Evolutionary conservation across 371 early-diverging fungal genomes (phyloP).

Genomic region (Lichtheimia ornata): DNA sequence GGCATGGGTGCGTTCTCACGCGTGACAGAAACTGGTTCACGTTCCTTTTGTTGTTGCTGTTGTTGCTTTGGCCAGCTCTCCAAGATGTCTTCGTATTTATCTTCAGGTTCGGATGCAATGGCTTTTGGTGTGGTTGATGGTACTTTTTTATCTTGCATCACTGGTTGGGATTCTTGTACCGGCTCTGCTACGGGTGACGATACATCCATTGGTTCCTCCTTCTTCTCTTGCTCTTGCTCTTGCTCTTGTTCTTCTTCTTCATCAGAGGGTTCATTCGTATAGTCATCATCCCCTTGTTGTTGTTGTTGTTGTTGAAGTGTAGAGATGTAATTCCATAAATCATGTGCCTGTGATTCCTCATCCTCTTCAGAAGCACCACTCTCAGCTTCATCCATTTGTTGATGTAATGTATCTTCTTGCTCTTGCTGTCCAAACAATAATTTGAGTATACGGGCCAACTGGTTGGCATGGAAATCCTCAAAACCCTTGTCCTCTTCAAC

Average conservation of each 20-base stretch:
- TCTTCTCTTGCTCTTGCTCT: slow-evolving; percentile 9
- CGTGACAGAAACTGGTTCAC: background rate
- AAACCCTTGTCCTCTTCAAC: slow-evolving; percentile 5
- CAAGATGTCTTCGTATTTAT: background rate
- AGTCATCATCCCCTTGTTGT: slow-evolving; percentile 7
- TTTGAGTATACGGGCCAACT: background rate
- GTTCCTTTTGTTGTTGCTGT: background rate
- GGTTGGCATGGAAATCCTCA: slow-evolving; percentile 12
- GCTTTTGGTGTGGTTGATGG: background rate
- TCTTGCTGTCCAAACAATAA: slow-evolving; percentile 10
- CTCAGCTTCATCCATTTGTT: slow-evolving; percentile 11
- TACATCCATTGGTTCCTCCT: slow-evolving; percentile 1
- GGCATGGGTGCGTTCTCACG: slow-evolving; percentile 4
- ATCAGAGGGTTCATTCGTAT: slow-evolving; percentile 2
- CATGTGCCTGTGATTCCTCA: slow-evolving; percentile 17
- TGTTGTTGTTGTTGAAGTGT: slow-evolving; percentile 16
- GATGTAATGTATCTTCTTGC: slow-evolving; percentile 10
- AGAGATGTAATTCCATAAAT: slow-evolving; percentile 17
- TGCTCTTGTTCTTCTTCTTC: slow-evolving; percentile 8
- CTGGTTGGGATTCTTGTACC: background rate
- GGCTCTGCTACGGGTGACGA: background rate
- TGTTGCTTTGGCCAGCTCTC: background rate
- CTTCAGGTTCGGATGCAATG: background rate
- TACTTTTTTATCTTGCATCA: background rate
- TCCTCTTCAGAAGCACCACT: background rate